Evolutionary conservation across 805 yeast genomes (phyloP), one percentile per base, ranked within the genome.

Genomic region (Naumovozyma dairenensis): DNA sequence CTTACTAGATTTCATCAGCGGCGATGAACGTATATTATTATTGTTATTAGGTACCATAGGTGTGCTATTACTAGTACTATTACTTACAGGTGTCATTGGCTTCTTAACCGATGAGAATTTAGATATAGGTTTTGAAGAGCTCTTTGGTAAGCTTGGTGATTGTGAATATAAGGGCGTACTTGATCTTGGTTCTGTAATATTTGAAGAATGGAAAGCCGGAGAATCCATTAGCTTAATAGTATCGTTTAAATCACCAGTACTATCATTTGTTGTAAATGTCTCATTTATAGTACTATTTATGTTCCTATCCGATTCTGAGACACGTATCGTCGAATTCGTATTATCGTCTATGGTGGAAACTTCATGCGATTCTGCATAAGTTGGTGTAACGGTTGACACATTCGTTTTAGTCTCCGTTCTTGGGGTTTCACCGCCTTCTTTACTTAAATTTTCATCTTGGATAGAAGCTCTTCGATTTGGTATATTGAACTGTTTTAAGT

Each of bases 281-380:
- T 35, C 39, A 22, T 31, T 37, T 8, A 32, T 21, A 12, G 35
- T 34, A 8, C 35, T 36, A 24, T 32, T 36, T 15, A 33, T 31
- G 8, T 36, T 35, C 6, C 29, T 32, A 15, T 40, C 47, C 4
- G 36, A 21, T 12, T 34, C 43, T 0, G 52, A 46, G n/a, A 41
- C 47, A 21, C 47, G 35, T 21, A 49, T 46, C 3, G 56, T 51
- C 5, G 53, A 49, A 27, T 44, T 48, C 2, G 56, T 46, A 26
- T 48, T 45, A 32, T 51, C 54, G 2, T 48, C 50, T 9, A 42
- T 29, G 3, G 39, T 38, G 10, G 46, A 42, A 13, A 40, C 37
- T 16, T 45, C 48, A 16, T 33, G 38, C 13, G 33, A 25, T n/a
- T 36, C 43, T 7, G 10, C 16, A 10, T 20, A 32, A 6, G 29